A percentile compares a stretch with the other conserved stretches of the same genome.
Conservation (phyloP, 2,329 filamentous ascomycete species). For the Apiospora saccharicola region DNA sequence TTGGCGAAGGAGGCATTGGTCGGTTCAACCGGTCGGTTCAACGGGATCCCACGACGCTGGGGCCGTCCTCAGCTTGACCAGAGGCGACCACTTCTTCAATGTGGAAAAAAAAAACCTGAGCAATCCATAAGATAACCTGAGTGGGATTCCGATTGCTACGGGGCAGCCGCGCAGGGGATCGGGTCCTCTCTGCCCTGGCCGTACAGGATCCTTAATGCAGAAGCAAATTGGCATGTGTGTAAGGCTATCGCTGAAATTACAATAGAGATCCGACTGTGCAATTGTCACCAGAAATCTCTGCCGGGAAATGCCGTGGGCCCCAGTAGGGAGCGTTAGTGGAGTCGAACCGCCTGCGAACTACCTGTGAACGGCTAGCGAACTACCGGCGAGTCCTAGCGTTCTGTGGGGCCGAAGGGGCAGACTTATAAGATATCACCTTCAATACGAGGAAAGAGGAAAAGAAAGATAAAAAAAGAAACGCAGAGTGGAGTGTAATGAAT, state of each 20-base stretch:
- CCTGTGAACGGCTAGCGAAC: neutral
- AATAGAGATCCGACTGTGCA: neutral
- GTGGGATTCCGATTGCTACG: neutral
- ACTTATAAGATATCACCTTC: neutral
- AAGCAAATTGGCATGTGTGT: neutral
- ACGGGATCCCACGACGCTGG: neutral
- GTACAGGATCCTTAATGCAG: neutral
- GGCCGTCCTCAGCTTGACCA: neutral
- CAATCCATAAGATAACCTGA: neutral
- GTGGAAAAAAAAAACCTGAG: neutral
- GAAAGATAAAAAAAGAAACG: neutral
- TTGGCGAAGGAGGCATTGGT: neutral
- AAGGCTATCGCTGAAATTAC: constrained; percentile 2
- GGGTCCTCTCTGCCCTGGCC: neutral
- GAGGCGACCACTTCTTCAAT: neutral
- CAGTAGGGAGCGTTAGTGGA: constrained; percentile 7
- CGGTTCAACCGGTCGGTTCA: neutral
- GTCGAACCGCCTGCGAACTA: neutral
- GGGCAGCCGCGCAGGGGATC: neutral
- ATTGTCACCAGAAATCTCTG: neutral
- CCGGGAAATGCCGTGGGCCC: neutral
- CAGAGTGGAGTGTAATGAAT: neutral
- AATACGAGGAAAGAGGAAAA: constrained; percentile 15
- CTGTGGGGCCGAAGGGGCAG: neutral
- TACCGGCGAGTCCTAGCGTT: constrained; percentile 3